Evolutionary conservation across 2,329 filamentous ascomycete genomes (phyloP).

Genomic region (Aspergillus quadricinctus): DNA sequence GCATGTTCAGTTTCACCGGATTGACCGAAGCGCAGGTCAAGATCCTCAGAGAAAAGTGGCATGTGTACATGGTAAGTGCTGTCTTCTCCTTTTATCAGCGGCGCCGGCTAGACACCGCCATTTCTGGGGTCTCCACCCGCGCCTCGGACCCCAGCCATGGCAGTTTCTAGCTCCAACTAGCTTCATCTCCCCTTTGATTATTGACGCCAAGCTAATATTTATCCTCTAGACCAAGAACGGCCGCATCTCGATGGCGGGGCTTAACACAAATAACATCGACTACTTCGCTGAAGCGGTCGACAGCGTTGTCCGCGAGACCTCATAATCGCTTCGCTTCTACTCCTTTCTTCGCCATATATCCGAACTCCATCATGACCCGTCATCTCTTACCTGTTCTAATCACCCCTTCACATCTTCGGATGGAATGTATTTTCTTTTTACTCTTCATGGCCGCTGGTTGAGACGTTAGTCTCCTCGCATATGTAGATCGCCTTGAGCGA

Average conservation of each 20-base stretch:
- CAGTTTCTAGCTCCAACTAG: not conserved
- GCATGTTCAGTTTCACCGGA: slow-evolving; percentile 89
- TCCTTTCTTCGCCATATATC: slow-evolving; percentile 7
- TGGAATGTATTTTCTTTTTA: not conserved
- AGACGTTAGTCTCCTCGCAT: not conserved
- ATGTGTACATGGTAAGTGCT: slow-evolving; percentile 46
- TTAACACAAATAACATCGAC: slow-evolving; percentile 87
- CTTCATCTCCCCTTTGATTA: not conserved
- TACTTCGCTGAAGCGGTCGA: slow-evolving; percentile 90
- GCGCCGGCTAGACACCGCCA: not conserved
- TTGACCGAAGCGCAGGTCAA: slow-evolving; percentile 47
- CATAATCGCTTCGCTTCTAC: slow-evolving; percentile 12
- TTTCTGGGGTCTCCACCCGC: not conserved
- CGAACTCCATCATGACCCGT: not conserved
- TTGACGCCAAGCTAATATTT: slow-evolving; percentile 3
- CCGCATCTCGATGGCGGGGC: slow-evolving; percentile 95
- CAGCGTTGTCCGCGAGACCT: slow-evolving; percentile 61
- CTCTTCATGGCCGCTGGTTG: not conserved
- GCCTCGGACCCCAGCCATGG: not conserved
- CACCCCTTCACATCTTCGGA: slow-evolving; percentile 2
- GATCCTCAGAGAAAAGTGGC: slow-evolving; percentile 44
- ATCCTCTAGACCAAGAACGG: slow-evolving; percentile 76
- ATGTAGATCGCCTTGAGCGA: not conserved
- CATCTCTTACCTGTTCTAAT: slow-evolving; percentile 1
- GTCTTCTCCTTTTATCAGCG: not conserved